A percentile compares a stretch with the other conserved stretches of the same genome.
Conservation (phyloP, 768 basidiomycete species). For the Boletus rubescentipes region DNA sequence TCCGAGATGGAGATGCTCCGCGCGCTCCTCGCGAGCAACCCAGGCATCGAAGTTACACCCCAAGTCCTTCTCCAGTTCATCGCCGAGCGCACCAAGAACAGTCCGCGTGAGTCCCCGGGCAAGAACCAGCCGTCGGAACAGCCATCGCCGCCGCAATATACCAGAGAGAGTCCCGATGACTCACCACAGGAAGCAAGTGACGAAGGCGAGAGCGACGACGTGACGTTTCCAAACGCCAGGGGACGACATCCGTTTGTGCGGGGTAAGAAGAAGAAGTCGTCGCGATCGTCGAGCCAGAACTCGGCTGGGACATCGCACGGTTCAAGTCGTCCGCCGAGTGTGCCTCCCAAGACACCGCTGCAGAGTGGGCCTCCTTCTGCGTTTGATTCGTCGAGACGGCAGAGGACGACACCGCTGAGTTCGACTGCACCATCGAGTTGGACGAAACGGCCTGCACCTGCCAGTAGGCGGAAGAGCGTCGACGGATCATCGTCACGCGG, state of each 20-base stretch:
- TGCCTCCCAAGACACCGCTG: conserved; percentile 53
- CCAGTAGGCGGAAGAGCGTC: conserved; percentile 68
- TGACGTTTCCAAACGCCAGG: conserved; percentile 37
- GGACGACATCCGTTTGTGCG: conserved; percentile 35
- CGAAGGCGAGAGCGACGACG: conserved; percentile 36
- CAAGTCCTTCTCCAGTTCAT: conserved; percentile 62
- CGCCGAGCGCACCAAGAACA: conserved; percentile 53
- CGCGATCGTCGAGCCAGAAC: conserved; percentile 59
- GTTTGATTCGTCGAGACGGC: conserved; percentile 68
- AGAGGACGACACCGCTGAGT: conserved; percentile 65
- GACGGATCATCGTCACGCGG: conserved; percentile 50
- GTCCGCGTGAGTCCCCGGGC: conserved; percentile 30
- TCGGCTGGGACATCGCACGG: conserved; percentile 46
- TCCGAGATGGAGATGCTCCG: conserved; percentile 65
- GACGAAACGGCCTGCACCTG: conserved; percentile 66
- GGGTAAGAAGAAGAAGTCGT: conserved; percentile 29
- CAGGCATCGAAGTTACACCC: conserved; percentile 68
- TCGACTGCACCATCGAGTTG: conserved; percentile 72
- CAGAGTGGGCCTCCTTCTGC: conserved; percentile 47
- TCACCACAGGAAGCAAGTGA: conserved; percentile 35
- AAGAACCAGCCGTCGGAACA: conserved; percentile 18
- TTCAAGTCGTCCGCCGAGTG: conserved; percentile 53
- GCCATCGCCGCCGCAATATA: conserved; percentile 7
- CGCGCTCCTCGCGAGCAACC: conserved; percentile 53
- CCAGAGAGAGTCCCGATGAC: conserved; percentile 32